Conservation (phyloP, 768 basidiomycete species). For the Pleurotus eryngii region DNA sequence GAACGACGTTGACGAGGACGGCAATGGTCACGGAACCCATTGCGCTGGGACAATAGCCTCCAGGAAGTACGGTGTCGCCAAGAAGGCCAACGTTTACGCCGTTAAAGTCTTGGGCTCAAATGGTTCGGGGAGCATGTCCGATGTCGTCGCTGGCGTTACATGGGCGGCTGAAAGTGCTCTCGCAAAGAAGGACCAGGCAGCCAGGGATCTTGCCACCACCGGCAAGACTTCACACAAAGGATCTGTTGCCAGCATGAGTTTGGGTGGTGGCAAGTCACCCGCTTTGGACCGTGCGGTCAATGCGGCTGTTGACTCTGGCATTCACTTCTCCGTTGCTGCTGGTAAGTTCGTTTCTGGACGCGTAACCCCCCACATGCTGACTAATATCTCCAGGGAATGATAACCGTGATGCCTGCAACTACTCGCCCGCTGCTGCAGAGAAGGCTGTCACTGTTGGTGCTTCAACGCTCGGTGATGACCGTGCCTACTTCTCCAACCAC, state of each 20-base stretch:
- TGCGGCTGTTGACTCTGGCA: constrained; percentile 73
- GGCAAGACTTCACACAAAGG: constrained; percentile 88
- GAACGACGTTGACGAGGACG: constrained; percentile 84
- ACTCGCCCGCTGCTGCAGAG: constrained; percentile 87
- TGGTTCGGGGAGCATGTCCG: constrained; percentile 92
- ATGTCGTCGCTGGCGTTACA: constrained; percentile 84
- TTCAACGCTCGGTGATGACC: constrained; percentile 74
- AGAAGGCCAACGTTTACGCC: constrained; percentile 84
- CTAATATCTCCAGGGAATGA: constrained; percentile 56
- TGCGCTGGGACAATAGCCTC: constrained; percentile 98
- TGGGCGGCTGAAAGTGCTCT: constrained; percentile 65
- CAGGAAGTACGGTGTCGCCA: constrained; percentile 90
- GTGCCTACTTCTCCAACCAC: constrained; percentile 91
- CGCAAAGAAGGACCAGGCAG: constrained; percentile 56
- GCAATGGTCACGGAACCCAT: constrained; percentile 94
- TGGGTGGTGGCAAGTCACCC: constrained; percentile 91
- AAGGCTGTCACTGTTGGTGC: constrained; percentile 95
- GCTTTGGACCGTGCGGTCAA: constrained; percentile 86
- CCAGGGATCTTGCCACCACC: constrained; percentile 62
- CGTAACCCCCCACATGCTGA: constrained; percentile 1
- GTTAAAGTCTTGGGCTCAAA: constrained; percentile 95
- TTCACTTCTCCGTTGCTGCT: constrained; percentile 97
- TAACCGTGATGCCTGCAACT: constrained; percentile 85
- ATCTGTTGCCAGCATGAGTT: constrained; percentile 95
- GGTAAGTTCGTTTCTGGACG: constrained; percentile 43